Conservation (phyloP, 1,139 yeast genomes). For the Pichia sp. region DNA sequence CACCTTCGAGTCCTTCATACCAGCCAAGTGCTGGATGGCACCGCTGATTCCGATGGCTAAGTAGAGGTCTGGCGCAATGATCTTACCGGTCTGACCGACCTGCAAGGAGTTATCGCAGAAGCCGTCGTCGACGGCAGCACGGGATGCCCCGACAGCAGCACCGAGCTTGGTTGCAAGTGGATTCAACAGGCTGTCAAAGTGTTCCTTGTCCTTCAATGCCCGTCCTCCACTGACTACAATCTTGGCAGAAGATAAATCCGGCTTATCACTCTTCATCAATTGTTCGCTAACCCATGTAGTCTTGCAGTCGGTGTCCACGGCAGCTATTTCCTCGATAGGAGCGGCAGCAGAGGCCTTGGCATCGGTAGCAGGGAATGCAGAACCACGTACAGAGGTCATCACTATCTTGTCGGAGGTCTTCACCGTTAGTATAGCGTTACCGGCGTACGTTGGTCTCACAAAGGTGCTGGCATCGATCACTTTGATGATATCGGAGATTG, state of each 20-base stretch:
- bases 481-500: constrained; percentile 73
- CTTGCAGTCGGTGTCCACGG: constrained; percentile 36
- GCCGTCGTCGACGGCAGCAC: constrained; percentile 97
- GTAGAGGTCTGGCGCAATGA: constrained; percentile 93
- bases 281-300: constrained; percentile 68
- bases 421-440: constrained; percentile 86
- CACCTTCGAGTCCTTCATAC: constrained; percentile 93
- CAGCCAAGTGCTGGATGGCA: constrained; percentile 97
- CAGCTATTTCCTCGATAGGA: constrained; percentile 48
- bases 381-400: constrained; percentile 73
- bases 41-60: constrained; percentile 94
- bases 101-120: constrained; percentile 96
- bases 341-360: constrained; percentile 36
- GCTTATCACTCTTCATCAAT: constrained; percentile 75
- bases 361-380: constrained; percentile 70
- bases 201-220: constrained; percentile 86
- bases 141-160: constrained; percentile 96
- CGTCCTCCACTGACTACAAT: constrained; percentile 90
- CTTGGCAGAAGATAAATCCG: constrained; percentile 82
- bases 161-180: constrained; percentile 83
- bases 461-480: constrained; percentile 64
- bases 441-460: constrained; percentile 93
- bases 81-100: constrained; percentile 97
- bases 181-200: constrained; percentile 68
- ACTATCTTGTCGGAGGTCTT: constrained; percentile 63